A percentile compares a stretch with the other conserved stretches of the same genome.
phyloP scores from a whole-genome alignment of 805 yeast species.

The Wickerhamomyces strasburgensis region DNA sequence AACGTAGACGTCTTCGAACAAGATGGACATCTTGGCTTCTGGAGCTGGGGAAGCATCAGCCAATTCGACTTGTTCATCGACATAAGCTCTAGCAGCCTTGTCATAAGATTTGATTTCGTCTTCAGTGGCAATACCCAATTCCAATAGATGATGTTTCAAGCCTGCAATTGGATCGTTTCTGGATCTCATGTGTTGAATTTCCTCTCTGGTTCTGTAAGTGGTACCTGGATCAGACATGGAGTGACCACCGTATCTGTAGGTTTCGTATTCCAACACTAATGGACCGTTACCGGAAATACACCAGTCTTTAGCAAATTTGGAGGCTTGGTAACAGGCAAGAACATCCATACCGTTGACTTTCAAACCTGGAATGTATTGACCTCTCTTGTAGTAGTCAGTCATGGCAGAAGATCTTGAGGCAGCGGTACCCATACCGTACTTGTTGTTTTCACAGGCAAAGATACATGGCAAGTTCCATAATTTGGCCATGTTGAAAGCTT shows the following conservation, averaged over 20 bases:
- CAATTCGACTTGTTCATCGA: slow-evolving; percentile 88
- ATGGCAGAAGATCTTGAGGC: slow-evolving; percentile 96
- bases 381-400: slow-evolving; percentile 97
- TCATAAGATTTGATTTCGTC: slow-evolving; percentile 92
- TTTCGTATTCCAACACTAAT: slow-evolving; percentile 91
- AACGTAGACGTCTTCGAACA: slow-evolving; percentile 95
- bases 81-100: slow-evolving; percentile 93
- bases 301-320: slow-evolving; percentile 97
- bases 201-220: slow-evolving; percentile 99
- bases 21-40: slow-evolving; percentile 88
- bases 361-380: slow-evolving; percentile 98
- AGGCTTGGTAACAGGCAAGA: slow-evolving; percentile 90
- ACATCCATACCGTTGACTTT: slow-evolving; percentile 99
- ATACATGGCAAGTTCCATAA: slow-evolving; percentile 94
- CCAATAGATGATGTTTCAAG: slow-evolving; percentile 80
- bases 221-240: slow-evolving; percentile 99
- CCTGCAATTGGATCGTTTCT: slow-evolving; percentile 98
- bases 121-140: slow-evolving; percentile 82
- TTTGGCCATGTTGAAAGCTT: slow-evolving; percentile 98
- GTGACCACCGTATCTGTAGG: slow-evolving; percentile 99
- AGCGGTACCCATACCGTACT: slow-evolving; percentile 99
- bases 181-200: slow-evolving; percentile 98
- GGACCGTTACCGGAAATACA: slow-evolving; percentile 92
- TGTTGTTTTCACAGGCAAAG: slow-evolving; percentile 97
- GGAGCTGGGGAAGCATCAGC: slow-evolving; percentile 96